These are phyloP conservation scores for Plasmodium berghei DNA, from an alignment of 169 alveolate species.

Conservation along the genomic window DNA sequence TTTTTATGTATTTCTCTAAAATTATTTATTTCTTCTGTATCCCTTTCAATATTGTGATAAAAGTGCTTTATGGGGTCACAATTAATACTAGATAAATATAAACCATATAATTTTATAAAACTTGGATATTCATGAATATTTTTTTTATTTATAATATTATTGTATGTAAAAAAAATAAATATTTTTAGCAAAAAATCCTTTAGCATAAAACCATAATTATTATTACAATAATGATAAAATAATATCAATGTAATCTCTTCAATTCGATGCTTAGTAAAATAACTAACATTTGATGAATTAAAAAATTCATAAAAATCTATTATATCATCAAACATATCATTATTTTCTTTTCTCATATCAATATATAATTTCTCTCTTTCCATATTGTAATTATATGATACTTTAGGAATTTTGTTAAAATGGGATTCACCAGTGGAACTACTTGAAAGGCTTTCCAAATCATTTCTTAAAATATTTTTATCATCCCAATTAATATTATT, in stretches of 20 bases:
- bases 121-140: constrained; percentile 12
- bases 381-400: neutral
- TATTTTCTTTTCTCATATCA: constrained; percentile 22
- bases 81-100: constrained; percentile 11
- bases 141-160: constrained; percentile 45
- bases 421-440: neutral
- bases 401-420: neutral
- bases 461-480: constrained; percentile 9
- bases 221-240: constrained; percentile 47
- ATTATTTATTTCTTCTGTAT: neutral
- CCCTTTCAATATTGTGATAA: constrained; percentile 53
- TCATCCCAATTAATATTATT: neutral
- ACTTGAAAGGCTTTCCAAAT: constrained; percentile 16
- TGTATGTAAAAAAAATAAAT: constrained; percentile 33
- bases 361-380: constrained; percentile 21
- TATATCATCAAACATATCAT: constrained; percentile 11
- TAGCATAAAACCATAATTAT: neutral
- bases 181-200: constrained; percentile 21
- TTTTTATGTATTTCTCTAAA: neutral
- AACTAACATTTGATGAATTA: constrained; percentile 2
- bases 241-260: constrained; percentile 40
- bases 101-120: constrained; percentile 31
- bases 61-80: constrained; percentile 5
- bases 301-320: constrained; percentile 29
- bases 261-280: neutral